A percentile compares a stretch with the other conserved stretches of the same genome.
Conservation (phyloP, 2,329 filamentous ascomycete genomes). For the Xylariaceae sp. region DNA sequence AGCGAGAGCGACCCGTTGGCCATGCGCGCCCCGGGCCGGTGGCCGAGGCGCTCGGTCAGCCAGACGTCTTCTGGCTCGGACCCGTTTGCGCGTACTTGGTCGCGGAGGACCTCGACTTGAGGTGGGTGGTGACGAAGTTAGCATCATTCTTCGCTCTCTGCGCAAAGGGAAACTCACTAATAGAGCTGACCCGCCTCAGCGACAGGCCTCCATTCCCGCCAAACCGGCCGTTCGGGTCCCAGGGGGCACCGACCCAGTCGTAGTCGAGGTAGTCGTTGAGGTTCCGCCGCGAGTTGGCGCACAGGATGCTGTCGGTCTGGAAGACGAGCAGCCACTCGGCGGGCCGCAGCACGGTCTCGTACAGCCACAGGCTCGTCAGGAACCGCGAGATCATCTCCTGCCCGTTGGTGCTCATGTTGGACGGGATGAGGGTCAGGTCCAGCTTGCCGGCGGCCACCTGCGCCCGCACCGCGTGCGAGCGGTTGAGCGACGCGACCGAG, state of each 20-base stretch:
- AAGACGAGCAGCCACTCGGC: constrained; percentile 62
- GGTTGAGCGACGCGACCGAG: constrained; percentile 53
- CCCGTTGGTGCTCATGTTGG: constrained; percentile 56
- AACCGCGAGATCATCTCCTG: constrained; percentile 60
- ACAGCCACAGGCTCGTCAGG: constrained; percentile 59
- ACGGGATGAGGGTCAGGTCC: constrained; percentile 57
- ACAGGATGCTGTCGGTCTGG: constrained; percentile 61
- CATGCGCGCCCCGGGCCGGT: constrained; percentile 53
- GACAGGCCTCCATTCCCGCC: constrained; percentile 60
- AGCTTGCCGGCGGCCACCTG: constrained; percentile 53
- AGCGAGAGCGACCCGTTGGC: constrained; percentile 58
- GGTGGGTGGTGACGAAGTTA: not conserved
- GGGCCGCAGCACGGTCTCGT: constrained; percentile 53
- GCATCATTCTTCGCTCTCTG: not conserved
- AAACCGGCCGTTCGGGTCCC: constrained; percentile 49
- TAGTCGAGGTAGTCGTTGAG: constrained; percentile 58
- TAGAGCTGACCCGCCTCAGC: constrained; percentile 58
- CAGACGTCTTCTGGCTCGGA: constrained; percentile 62
- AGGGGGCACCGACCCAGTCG: constrained; percentile 61
- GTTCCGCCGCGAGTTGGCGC: constrained; percentile 55
- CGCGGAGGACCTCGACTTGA: constrained; percentile 53
- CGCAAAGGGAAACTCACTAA: constrained; percentile 38
- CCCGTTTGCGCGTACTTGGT: constrained; percentile 51
- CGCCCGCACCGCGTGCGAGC: constrained; percentile 52
- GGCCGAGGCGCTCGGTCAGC: constrained; percentile 58